Percentiles rank a stretch among this genome's conserved stretches.
phyloP scores from a whole-genome alignment of 257 asterid species.

The Oldenlandia corymbosa region DNA sequence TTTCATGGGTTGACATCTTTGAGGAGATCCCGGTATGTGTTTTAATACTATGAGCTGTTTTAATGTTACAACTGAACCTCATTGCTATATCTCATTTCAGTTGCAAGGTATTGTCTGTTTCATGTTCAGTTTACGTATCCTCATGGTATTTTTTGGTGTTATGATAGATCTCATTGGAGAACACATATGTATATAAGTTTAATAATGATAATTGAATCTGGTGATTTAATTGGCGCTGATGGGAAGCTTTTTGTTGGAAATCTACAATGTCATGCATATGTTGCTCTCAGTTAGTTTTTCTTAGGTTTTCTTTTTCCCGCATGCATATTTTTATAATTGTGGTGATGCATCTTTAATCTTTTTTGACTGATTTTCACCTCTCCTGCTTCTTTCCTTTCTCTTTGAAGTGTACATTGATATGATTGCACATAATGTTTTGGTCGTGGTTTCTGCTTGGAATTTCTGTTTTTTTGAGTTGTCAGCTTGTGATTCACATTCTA shows the following conservation, averaged over 20 bases:
- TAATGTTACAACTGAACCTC: not conserved
- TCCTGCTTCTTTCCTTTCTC: not conserved
- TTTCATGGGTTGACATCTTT: constrained; percentile 95
- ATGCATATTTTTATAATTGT: not conserved
- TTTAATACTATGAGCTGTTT: constrained; percentile 5
- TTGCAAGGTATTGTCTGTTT: not conserved
- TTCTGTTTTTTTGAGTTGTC: not conserved
- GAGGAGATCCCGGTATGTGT: constrained; percentile 90
- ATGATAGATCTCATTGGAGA: too few relatives aligned
- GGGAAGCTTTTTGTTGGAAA: not conserved
- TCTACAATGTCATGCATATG: not conserved
- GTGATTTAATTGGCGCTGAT: not conserved
- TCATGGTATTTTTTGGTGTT: not conserved
- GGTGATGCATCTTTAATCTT: not conserved
- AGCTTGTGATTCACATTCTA: not conserved
- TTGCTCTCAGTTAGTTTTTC: not conserved
- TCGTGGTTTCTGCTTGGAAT: not conserved
- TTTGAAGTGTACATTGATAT: not conserved
- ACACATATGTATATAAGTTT: not conserved
- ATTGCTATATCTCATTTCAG: not conserved
- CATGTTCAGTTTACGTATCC: not conserved
- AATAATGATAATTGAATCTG: not conserved
- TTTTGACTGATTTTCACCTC: not conserved
- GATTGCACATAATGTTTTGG: not conserved
- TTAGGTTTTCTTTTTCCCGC: not conserved